Evolutionary conservation across 176 grass and related monocot species (phyloP).

Genomic region (Juncus effusus): DNA sequence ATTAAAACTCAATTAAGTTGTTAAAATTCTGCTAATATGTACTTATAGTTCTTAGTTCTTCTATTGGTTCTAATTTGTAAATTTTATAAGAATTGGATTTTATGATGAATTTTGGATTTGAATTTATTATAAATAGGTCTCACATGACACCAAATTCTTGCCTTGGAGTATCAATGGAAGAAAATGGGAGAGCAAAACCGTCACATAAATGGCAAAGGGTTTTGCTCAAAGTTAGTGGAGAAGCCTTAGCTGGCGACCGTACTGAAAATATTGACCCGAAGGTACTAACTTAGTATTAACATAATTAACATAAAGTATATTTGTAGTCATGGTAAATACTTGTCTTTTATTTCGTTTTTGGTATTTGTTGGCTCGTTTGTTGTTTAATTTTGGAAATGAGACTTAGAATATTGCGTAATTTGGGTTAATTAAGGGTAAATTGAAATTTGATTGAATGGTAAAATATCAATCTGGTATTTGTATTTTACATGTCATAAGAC

Average conservation of each 20-base stretch:
- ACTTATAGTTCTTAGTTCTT: not conserved
- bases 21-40: not conserved
- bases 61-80: not conserved
- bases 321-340: no score
- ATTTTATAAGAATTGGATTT: not conserved
- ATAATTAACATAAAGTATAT: no score
- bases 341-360: no score
- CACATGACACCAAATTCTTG: slow-evolving; percentile 37
- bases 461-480: no score
- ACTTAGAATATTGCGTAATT: not conserved
- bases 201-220: slow-evolving; percentile 81
- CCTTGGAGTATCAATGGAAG: slow-evolving; percentile 54
- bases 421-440: not conserved
- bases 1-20: not conserved
- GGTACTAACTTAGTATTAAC: slow-evolving; percentile 26
- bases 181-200: slow-evolving; percentile 44
- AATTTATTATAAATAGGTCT: slow-evolving; percentile 26
- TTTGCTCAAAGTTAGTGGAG: slow-evolving; percentile 91
- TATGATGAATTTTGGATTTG: not conserved
- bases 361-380: no score
- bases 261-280: slow-evolving; percentile 87
- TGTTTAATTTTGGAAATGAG: no score
- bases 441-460: not conserved
- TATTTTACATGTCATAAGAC: no score
- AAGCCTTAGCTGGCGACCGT: slow-evolving; percentile 84